phyloP scores from a whole-genome alignment of 495 filamentous ascomycete genomes.

The Penicillium flavigenum region DNA sequence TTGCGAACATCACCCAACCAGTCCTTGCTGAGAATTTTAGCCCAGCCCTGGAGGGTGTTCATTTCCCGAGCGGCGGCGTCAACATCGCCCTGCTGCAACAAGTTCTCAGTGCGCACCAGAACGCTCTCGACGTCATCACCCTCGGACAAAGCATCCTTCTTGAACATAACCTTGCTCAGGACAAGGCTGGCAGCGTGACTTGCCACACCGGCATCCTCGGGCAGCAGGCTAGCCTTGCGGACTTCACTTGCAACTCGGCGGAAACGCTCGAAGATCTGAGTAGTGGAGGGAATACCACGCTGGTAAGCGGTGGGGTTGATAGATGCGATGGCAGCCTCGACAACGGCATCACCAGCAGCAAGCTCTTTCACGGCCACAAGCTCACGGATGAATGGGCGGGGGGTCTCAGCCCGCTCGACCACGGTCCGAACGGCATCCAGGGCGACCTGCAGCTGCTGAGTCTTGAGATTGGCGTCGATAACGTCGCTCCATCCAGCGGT shows the following conservation, averaged over 20 bases:
- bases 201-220: conserved; percentile 89
- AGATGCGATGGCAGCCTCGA: conserved; percentile 86
- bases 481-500: conserved; percentile 82
- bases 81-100: conserved; percentile 86
- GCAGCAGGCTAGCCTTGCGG: conserved; percentile 86
- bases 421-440: conserved; percentile 87
- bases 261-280: conserved; percentile 92
- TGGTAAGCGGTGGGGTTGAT: conserved; percentile 95
- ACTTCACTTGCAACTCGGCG: conserved; percentile 91
- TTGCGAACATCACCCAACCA: conserved; percentile 87
- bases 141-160: conserved; percentile 79
- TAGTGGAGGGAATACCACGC: conserved; percentile 76
- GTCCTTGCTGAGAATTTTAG: conserved; percentile 86
- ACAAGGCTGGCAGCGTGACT: conserved; percentile 86
- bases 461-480: conserved; percentile 83
- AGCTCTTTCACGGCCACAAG: conserved; percentile 93
- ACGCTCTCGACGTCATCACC: conserved; percentile 96
- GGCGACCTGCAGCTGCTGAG: conserved; percentile 91
- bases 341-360: conserved; percentile 74
- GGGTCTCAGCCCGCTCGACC: conserved; percentile 68
- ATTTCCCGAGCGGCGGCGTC: conserved; percentile 92
- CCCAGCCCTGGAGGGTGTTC: conserved; percentile 89
- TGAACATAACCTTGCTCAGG: conserved; percentile 89
- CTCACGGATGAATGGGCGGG: conserved; percentile 84
- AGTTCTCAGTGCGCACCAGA: conserved; percentile 79